Evolutionary conservation across 139 green algal genomes (phyloP).

Genomic region (Haematococcus lacustris): DNA sequence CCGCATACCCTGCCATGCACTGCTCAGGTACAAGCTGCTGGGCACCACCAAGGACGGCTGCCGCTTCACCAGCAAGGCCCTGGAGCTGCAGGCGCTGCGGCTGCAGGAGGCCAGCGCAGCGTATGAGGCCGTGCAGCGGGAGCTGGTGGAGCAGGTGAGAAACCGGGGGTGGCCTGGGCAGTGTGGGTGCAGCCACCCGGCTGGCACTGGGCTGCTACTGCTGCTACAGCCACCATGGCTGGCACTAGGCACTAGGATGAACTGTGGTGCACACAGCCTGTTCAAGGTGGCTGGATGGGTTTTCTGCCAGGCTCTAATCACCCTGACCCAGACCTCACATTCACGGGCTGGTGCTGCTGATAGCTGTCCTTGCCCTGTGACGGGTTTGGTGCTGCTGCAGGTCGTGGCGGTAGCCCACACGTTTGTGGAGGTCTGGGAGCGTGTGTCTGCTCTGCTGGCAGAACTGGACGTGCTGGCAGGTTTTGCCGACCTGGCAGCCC

Average conservation of each 20-base stretch:
- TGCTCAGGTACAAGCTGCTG: constrained; percentile 59
- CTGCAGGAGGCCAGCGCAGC: constrained; percentile 39
- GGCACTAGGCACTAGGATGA: no score
- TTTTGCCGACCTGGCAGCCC: constrained; percentile 85
- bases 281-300: no score
- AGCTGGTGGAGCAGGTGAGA: constrained; percentile 71
- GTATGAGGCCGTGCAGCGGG: constrained; percentile 72
- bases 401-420: constrained; percentile 85
- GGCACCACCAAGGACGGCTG: constrained; percentile 91
- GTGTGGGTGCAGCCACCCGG: no score
- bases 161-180: no score
- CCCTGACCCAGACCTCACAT: no score
- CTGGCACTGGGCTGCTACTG: no score
- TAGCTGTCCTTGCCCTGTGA: no score
- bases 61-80: constrained; percentile 85
- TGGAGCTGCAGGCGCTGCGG: constrained; percentile 59
- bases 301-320: no score
- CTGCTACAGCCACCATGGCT: no score
- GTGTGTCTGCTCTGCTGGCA: constrained; percentile 59
- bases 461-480: constrained; percentile 86
- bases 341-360: no score
- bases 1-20: no score
- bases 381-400: constrained; percentile 31
- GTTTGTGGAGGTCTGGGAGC: constrained; percentile 87
- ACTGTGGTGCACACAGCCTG: no score